Conservation (phyloP, 2,329 filamentous ascomycete species). For the Aquanectria penicillioides region DNA sequence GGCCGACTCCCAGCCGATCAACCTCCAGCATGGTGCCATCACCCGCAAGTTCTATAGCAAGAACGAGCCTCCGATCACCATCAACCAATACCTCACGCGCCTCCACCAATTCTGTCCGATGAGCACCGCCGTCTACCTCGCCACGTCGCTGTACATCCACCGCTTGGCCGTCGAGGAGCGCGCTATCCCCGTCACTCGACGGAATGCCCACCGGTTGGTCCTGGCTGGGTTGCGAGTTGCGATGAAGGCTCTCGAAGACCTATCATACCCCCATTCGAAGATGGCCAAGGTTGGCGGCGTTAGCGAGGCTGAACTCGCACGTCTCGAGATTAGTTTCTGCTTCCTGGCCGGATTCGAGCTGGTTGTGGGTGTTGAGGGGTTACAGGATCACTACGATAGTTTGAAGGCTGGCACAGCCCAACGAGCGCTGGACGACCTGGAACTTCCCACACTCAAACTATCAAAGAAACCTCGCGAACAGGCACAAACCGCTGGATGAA, state of each 20-base stretch:
- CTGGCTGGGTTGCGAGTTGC: conserved; percentile 87
- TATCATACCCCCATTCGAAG: conserved; percentile 84
- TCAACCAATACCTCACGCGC: conserved; percentile 86
- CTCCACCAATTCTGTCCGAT: conserved; percentile 93
- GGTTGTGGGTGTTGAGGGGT: conserved; percentile 56
- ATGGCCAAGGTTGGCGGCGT: conserved; percentile 91
- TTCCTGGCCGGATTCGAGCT: conserved; percentile 88
- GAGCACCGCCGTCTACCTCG: conserved; percentile 92
- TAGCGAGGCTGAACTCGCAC: conserved; percentile 80
- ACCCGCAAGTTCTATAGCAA: conserved; percentile 95
- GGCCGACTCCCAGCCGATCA: conserved; percentile 77
- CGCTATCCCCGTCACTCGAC: conserved; percentile 80
- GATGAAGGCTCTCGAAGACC: conserved; percentile 94
- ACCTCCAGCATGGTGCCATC: conserved; percentile 84
- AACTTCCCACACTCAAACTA: conserved; percentile 44
- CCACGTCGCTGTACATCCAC: conserved; percentile 88
- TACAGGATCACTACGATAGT: conserved; percentile 47
- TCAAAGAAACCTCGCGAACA: conserved; percentile 35
- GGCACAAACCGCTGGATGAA: conserved; percentile 29
- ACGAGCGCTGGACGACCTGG: conserved; percentile 36
- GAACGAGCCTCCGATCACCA: conserved; percentile 81
- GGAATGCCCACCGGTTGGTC: conserved; percentile 87
- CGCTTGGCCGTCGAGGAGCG: conserved; percentile 81
- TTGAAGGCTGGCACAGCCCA: conserved; percentile 44
- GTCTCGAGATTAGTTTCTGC: conserved; percentile 89